Percentiles rank a stretch among this genome's conserved stretches.
Conservation (phyloP, 305 asterid genomes). For the Plantago lanceolata region DNA sequence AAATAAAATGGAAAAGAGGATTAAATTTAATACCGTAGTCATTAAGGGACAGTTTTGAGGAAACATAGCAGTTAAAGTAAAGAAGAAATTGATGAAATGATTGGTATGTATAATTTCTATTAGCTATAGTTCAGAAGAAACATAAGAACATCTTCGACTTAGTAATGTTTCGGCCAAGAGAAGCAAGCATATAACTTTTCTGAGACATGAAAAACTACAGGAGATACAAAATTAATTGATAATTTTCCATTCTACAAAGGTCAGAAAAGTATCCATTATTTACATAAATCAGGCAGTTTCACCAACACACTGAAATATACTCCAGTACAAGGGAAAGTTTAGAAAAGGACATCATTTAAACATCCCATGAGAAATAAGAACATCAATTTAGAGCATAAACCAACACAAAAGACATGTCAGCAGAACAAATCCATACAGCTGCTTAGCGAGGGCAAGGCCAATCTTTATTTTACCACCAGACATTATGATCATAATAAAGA, state of each 20-base stretch:
- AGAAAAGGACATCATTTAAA: neutral
- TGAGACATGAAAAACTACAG: neutral
- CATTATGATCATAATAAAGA: too few relatives aligned
- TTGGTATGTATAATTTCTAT: too few relatives aligned
- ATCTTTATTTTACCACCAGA: neutral
- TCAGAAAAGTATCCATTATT: neutral
- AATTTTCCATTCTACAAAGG: neutral
- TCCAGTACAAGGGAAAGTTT: neutral
- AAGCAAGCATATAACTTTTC: neutral
- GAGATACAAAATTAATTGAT: neutral
- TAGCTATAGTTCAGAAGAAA: neutral
- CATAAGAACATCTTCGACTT: neutral
- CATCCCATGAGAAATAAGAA: too few relatives aligned
- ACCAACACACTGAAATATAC: neutral
- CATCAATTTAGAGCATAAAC: neutral
- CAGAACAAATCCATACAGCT: neutral
- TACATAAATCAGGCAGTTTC: neutral
- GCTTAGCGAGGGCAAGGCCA: neutral
- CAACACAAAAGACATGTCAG: neutral
- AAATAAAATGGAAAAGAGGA: constrained; percentile 8
- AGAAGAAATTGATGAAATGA: too few relatives aligned
- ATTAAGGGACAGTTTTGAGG: neutral
- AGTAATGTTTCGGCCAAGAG: neutral
- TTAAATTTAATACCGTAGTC: neutral
- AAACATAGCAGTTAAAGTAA: neutral